phyloP scores from a whole-genome alignment of 2,329 filamentous ascomycete species.

The Pleurostoma richardsiae region DNA sequence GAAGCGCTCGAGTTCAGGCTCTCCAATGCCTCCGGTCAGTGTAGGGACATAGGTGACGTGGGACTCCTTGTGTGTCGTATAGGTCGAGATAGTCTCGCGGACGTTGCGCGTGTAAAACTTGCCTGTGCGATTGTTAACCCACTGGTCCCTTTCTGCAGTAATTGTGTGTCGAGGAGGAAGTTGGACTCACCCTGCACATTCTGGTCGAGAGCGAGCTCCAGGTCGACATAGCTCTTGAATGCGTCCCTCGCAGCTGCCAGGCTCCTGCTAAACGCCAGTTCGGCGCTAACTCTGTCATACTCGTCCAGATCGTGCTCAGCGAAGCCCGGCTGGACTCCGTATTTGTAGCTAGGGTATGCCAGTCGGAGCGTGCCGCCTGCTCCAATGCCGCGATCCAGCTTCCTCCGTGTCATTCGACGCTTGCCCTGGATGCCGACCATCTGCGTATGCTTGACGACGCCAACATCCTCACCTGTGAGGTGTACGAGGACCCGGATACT shows the following conservation, averaged over 20 bases:
- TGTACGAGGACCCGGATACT: constrained; percentile 34
- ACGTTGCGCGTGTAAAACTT: constrained; percentile 55
- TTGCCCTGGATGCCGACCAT: constrained; percentile 40
- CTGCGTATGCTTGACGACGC: constrained; percentile 33
- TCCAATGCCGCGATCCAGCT: constrained; percentile 29
- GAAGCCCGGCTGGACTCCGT: constrained; percentile 56
- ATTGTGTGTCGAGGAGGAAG: not conserved
- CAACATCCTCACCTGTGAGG: constrained; percentile 31
- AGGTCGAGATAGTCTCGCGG: constrained; percentile 56
- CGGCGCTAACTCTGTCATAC: constrained; percentile 58
- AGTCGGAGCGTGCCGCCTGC: constrained; percentile 27
- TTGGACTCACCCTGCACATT: constrained; percentile 52
- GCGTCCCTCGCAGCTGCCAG: constrained; percentile 54
- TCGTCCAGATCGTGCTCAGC: constrained; percentile 66
- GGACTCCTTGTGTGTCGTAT: constrained; percentile 54
- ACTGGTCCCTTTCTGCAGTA: not conserved
- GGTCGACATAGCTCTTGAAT: constrained; percentile 55
- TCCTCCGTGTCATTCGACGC: constrained; percentile 24
- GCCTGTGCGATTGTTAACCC: constrained; percentile 16
- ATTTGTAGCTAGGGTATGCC: constrained; percentile 34
- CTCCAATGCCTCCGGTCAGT: constrained; percentile 57
- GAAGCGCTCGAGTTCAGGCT: constrained; percentile 53
- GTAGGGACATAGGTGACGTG: constrained; percentile 68
- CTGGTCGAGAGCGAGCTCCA: constrained; percentile 61
- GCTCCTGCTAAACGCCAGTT: constrained; percentile 65